phyloP scores from a whole-genome alignment of 2,329 filamentous ascomycete species.

The Fusarium aywerte region DNA sequence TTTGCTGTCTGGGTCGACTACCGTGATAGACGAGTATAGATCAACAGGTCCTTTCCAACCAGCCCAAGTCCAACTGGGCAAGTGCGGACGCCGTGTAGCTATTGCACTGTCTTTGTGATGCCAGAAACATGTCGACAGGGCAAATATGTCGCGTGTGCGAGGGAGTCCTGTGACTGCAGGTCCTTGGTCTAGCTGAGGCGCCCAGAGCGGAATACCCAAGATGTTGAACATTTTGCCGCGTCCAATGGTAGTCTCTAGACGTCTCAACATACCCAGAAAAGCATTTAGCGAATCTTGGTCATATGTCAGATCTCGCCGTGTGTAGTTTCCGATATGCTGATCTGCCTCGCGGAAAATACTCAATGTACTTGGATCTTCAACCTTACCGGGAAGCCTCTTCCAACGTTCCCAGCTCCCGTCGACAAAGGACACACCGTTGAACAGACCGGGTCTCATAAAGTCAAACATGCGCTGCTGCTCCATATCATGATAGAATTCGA shows the following conservation, averaged over 20 bases:
- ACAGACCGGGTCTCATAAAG: constrained; percentile 50
- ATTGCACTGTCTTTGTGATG: constrained; percentile 47
- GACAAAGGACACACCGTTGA: constrained; percentile 51
- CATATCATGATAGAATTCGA: constrained; percentile 49
- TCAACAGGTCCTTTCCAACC: constrained; percentile 52
- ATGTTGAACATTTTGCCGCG: constrained; percentile 47
- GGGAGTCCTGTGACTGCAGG: constrained; percentile 32
- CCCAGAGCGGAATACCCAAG: constrained; percentile 51
- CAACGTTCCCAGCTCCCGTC: constrained; percentile 52
- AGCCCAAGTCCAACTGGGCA: constrained; percentile 54
- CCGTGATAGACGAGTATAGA: constrained; percentile 49
- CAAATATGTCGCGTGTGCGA: constrained; percentile 50
- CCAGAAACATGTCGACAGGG: constrained; percentile 52
- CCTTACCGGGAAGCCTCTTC: constrained; percentile 47
- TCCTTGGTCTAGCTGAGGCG: constrained; percentile 32
- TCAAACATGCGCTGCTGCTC: constrained; percentile 51
- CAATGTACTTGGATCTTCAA: constrained; percentile 49
- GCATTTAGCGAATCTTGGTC: constrained; percentile 51
- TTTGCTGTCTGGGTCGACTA: constrained; percentile 48
- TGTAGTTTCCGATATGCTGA: constrained; percentile 50
- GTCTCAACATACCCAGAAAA: constrained; percentile 48
- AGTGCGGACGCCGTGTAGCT: constrained; percentile 45
- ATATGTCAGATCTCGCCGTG: constrained; percentile 43
- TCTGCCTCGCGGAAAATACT: constrained; percentile 52
- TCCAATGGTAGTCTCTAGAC: constrained; percentile 48